Percentiles rank a stretch among this genome's conserved stretches.
Evolutionary conservation across 2,329 filamentous ascomycete species (phyloP).

Genomic region (Zymoseptoria crescenta): DNA sequence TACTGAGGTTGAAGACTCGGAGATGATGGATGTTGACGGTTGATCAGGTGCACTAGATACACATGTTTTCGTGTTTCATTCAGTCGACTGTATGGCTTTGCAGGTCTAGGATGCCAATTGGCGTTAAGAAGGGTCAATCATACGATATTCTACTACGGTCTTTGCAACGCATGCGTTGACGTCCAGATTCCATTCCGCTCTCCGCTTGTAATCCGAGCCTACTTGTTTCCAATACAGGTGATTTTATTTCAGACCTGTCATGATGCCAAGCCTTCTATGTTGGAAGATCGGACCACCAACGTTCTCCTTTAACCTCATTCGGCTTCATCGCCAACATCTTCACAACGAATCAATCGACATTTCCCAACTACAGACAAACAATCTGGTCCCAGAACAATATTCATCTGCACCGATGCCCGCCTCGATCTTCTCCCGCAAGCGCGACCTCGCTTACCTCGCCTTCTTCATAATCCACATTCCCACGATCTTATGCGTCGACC

Average conservation of each 20-base stretch:
- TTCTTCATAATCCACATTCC: not conserved
- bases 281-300: not conserved
- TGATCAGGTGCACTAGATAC: not conserved
- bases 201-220: too few relatives aligned
- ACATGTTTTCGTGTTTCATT: not conserved
- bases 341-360: too few relatives aligned
- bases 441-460: not conserved
- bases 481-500: not conserved
- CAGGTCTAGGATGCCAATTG: not conserved
- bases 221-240: too few relatives aligned
- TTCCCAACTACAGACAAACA: too few relatives aligned
- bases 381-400: too few relatives aligned
- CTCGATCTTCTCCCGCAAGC: not conserved
- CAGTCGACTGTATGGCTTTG: not conserved
- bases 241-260: too few relatives aligned
- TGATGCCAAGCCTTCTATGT: not conserved
- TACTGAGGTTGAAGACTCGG: slow-evolving; percentile 13
- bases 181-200: not conserved
- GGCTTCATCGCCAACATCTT: too few relatives aligned
- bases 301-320: not conserved
- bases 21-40: slow-evolving; percentile 20
- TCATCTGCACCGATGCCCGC: not conserved
- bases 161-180: not conserved
- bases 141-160: not conserved
- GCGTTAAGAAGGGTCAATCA: not conserved